Base-by-base conservation (phyloP, 768 basidiomycete genomes). In the Rhodosporidiobolus odoratus region DNA sequence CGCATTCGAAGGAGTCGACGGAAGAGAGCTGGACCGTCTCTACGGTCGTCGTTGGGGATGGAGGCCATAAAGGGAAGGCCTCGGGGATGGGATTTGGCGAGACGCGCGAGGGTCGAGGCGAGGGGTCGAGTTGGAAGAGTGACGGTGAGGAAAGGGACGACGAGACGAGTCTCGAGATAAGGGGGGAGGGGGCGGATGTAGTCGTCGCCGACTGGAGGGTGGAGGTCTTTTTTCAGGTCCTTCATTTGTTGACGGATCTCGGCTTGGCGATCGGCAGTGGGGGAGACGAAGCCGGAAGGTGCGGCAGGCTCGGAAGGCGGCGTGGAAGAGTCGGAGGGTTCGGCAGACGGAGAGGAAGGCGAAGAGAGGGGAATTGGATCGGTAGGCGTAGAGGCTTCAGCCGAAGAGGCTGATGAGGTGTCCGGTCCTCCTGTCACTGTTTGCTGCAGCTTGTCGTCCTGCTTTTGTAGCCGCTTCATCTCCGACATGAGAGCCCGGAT, bases 121-220 rank as follows among this genome's bases (percentile, higher is more conserved):
- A 84, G 77, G 0, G 83, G 82, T 25, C 83, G 82, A 13, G 82
- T 84, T 15, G 82, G 79, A 43, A 82, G 65, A 1, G 82, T 82
- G 54, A 82, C 66, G 17, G 81, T 78, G 25, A 84, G 41, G 45
- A 84, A 68, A 0, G 83, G 83, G 17, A 67, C 68, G 68, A 66
- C 41, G 64, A 66, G 53, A 15, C 45, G 67, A 7, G 64, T 40
- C 21, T 56, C 34, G 65, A 53, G 37, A 65, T 65, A 70, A 19
- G 73, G 69, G 3, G 68, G 73, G 3, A 19, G 1, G 13, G 68
- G 69, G 35, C 60, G 65, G 1, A 10, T 30, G 19, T 25, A 70
- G 41, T 58, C 40, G 3, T 25, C 10, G 53, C 45, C 19, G 35
- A 50, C 48, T 12, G 60, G 52, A 1, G 40, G 62, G 10, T 58